Conservation (phyloP, 805 yeast species). For the Kodamaea restingae region DNA sequence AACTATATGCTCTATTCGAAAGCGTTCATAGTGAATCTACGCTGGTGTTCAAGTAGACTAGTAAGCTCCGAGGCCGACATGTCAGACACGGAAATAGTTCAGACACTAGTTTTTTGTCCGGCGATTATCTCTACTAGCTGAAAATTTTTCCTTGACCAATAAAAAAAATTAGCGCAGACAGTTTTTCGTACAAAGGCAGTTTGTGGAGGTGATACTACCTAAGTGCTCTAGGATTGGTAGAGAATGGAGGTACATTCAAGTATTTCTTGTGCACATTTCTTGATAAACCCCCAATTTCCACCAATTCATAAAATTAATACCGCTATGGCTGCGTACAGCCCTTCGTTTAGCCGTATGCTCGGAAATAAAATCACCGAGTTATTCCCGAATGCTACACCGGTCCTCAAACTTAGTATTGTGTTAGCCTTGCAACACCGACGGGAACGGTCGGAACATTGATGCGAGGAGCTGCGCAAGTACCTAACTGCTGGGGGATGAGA, state of each 20-base stretch:
- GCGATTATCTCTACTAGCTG: not conserved
- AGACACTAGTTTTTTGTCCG: slow-evolving; percentile 4
- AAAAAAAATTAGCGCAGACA: slow-evolving; percentile 11
- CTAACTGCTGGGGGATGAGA: not conserved
- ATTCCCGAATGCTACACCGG: not conserved
- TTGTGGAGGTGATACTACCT: not conserved
- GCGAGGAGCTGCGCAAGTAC: not conserved
- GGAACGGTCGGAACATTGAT: not conserved
- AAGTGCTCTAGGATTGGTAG: too few species aligned
- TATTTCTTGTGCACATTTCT: too few species aligned
- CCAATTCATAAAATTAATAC: too few species aligned
- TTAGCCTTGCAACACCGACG: not conserved
- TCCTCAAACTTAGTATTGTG: not conserved
- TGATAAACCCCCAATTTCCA: too few species aligned
- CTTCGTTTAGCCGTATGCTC: slow-evolving; percentile 1
- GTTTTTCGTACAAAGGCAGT: not conserved
- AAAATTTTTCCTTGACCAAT: slow-evolving; percentile 8
- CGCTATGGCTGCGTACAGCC: too few species aligned
- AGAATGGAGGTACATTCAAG: too few species aligned
- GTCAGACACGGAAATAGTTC: not conserved
- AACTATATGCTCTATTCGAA: too few species aligned
- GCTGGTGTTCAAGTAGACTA: too few species aligned
- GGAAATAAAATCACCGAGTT: not conserved
- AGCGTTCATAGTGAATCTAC: too few species aligned
- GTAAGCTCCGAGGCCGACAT: too few species aligned